These are phyloP conservation scores for Zasmidium cellare DNA, from an alignment of 2,329 filamentous ascomycete genomes.

Conservation along the genomic window DNA sequence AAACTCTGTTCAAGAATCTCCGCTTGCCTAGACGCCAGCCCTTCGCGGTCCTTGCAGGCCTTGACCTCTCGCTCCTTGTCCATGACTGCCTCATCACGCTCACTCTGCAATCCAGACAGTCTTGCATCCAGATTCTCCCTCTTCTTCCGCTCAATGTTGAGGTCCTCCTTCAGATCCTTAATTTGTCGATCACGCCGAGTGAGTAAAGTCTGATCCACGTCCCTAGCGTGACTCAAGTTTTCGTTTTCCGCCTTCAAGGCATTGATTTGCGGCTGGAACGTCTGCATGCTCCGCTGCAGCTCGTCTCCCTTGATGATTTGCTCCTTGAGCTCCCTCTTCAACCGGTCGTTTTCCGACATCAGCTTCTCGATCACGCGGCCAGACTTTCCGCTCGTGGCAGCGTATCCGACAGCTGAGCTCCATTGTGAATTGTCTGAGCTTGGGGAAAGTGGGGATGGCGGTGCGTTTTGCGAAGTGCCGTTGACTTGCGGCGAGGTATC, in stretches of 20 bases:
- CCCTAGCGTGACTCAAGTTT: slow-evolving; percentile 66
- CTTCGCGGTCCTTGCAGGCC: slow-evolving; percentile 48
- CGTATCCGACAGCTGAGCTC: slow-evolving; percentile 69
- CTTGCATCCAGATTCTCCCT: slow-evolving; percentile 60
- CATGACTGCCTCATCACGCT: slow-evolving; percentile 62
- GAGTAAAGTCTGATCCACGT: slow-evolving; percentile 69
- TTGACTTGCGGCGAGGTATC: slow-evolving; percentile 14
- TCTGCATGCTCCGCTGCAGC: slow-evolving; percentile 65
- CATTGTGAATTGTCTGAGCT: slow-evolving; percentile 40
- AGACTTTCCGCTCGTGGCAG: slow-evolving; percentile 67
- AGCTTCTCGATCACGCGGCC: slow-evolving; percentile 78
- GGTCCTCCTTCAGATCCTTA: slow-evolving; percentile 63
- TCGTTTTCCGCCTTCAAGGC: slow-evolving; percentile 68
- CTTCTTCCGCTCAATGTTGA: slow-evolving; percentile 65
- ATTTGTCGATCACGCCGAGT: slow-evolving; percentile 74
- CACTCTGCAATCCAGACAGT: slow-evolving; percentile 61
- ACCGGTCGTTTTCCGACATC: slow-evolving; percentile 75
- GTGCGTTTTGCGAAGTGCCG: slow-evolving; percentile 10
- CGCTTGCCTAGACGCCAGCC: slow-evolving; percentile 60
- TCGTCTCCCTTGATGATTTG: slow-evolving; percentile 61
- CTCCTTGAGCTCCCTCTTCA: slow-evolving; percentile 64
- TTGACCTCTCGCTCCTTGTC: slow-evolving; percentile 65
- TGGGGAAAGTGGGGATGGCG: slow-evolving; percentile 18
- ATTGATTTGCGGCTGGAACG: slow-evolving; percentile 72
- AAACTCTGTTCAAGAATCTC: slow-evolving; percentile 70